These are phyloP conservation scores for Carex kokanica DNA, from an alignment of 176 grass and related monocot genomes.

Conservation along the genomic window DNA sequence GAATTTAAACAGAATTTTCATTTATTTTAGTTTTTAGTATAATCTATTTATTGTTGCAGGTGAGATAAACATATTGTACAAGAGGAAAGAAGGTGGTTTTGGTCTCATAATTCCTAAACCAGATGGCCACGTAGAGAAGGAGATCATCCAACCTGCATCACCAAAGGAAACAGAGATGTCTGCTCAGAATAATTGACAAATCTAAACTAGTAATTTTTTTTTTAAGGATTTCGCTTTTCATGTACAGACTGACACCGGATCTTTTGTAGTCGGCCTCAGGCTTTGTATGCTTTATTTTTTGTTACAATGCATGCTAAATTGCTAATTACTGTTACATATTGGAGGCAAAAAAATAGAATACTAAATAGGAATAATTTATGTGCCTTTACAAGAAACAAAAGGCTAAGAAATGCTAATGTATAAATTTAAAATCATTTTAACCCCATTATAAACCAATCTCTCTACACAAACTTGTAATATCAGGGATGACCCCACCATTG, in stretches of 20 bases:
- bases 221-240: background rate
- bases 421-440: too few relatives aligned
- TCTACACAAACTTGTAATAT: slow-evolving; percentile 53
- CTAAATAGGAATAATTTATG: background rate
- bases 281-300: background rate
- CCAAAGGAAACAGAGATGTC: background rate
- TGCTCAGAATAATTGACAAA: slow-evolving; percentile 1
- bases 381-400: background rate
- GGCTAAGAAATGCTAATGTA: background rate
- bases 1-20: background rate
- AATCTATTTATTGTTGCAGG: slow-evolving; percentile 30
- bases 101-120: slow-evolving; percentile 78
- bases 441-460: slow-evolving; percentile 60
- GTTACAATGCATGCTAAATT: background rate
- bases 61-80: slow-evolving; percentile 85
- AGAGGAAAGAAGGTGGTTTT: slow-evolving; percentile 68
- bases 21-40: background rate
- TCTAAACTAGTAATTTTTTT: background rate
- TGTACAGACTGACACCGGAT: slow-evolving; percentile 12
- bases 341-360: background rate
- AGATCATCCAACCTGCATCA: slow-evolving; percentile 17
- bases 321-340: background rate
- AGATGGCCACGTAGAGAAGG: slow-evolving; percentile 44
- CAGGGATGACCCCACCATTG: slow-evolving; percentile 57
- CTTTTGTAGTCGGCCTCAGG: background rate